Percentiles rank a stretch among this genome's conserved stretches.
These are phyloP conservation scores for Cyberlindnera euphorbiae DNA, from an alignment of 805 yeast genomes.

Conservation along the genomic window DNA sequence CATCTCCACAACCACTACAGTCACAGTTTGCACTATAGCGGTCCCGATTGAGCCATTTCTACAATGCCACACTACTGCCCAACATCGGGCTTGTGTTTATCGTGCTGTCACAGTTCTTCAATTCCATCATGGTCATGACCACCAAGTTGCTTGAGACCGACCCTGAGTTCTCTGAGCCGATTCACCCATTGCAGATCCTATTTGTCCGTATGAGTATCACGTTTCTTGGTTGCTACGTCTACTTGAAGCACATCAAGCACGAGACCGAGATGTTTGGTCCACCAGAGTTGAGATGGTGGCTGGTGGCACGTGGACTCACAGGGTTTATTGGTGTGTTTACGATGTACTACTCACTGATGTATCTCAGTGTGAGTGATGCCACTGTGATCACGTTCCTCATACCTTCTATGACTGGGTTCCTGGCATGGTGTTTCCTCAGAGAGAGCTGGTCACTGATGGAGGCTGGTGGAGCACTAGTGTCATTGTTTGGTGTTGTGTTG, in stretches of 20 bases:
- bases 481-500: constrained; percentile 70
- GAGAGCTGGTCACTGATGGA: constrained; percentile 67
- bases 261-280: constrained; percentile 72
- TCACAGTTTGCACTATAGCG: too few relatives aligned
- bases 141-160: constrained; percentile 73
- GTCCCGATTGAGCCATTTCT: too few relatives aligned
- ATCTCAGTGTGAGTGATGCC: constrained; percentile 75
- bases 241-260: constrained; percentile 48
- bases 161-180: constrained; percentile 49
- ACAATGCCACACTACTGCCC: constrained; percentile 10
- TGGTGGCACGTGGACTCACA: constrained; percentile 58
- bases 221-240: constrained; percentile 48
- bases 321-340: constrained; percentile 84
- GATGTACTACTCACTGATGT: constrained; percentile 67
- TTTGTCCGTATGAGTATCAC: constrained; percentile 77
- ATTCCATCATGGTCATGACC: constrained; percentile 69
- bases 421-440: constrained; percentile 62
- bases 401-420: constrained; percentile 71
- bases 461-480: constrained; percentile 60
- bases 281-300: constrained; percentile 43
- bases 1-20: too few relatives aligned
- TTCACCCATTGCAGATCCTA: constrained; percentile 76
- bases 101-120: constrained; percentile 63
- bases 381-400: constrained; percentile 73
- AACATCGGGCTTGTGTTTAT: constrained; percentile 51